Conservation (phyloP, 805 yeast species). For the Teunomyces atbi region DNA sequence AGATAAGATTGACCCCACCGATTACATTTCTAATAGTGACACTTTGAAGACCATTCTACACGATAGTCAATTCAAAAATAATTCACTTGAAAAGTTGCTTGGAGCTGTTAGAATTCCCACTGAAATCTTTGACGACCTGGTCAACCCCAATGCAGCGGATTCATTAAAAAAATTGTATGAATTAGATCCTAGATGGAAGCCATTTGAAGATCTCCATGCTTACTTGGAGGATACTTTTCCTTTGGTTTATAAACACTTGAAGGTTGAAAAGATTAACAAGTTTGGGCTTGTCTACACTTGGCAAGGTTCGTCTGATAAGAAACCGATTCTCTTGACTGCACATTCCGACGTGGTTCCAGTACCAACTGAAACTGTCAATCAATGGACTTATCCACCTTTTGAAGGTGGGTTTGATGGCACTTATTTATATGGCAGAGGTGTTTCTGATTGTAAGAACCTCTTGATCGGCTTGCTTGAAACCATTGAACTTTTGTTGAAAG, state of each 20-base stretch:
- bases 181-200: constrained; percentile 14
- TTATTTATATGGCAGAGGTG: constrained; percentile 35
- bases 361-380: constrained; percentile 34
- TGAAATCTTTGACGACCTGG: constrained; percentile 29
- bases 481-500: constrained; percentile 31
- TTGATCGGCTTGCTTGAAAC: constrained; percentile 42
- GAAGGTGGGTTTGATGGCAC: constrained; percentile 35
- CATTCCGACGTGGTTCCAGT: constrained; percentile 46
- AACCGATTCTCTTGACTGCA: constrained; percentile 38
- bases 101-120: constrained; percentile 34
- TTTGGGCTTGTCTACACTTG: constrained; percentile 38
- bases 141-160: constrained; percentile 24
- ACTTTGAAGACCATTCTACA: constrained; percentile 25
- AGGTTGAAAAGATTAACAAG: constrained; percentile 34
- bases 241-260: constrained; percentile 29
- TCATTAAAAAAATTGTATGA: constrained; percentile 24
- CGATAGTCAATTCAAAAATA: constrained; percentile 22
- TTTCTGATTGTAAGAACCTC: constrained; percentile 40
- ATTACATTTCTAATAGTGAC: constrained; percentile 17
- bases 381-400: constrained; percentile 40
- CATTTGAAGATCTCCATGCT: constrained; percentile 25
- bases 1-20: constrained; percentile 27
- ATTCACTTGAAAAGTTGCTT: constrained; percentile 21
- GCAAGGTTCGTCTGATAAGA: constrained; percentile 31
- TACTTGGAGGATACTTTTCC: constrained; percentile 35